phyloP scores from a whole-genome alignment of 2,329 filamentous ascomycete genomes.

The Pestalotiopsis sp. region DNA sequence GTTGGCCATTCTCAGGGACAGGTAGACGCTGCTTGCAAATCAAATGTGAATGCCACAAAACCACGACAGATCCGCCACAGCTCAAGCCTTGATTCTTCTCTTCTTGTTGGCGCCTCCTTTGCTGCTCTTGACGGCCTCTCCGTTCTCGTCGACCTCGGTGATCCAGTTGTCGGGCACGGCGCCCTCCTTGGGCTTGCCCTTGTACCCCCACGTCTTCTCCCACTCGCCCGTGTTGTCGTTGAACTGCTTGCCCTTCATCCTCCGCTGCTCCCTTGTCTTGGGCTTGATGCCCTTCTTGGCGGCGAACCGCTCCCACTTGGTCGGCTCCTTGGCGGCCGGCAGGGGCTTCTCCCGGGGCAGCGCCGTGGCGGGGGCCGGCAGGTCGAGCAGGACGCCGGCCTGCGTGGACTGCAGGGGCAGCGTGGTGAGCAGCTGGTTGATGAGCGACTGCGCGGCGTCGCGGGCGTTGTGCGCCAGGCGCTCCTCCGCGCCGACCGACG shows the following conservation, averaged over 20 bases:
- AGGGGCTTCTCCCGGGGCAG: conserved; percentile 92
- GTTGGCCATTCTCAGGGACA: background rate
- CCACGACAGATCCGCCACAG: background rate
- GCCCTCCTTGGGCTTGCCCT: conserved; percentile 82
- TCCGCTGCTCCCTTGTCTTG: conserved; percentile 76
- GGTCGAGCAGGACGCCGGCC: conserved; percentile 74
- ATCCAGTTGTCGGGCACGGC: conserved; percentile 75
- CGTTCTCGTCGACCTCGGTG: conserved; percentile 84
- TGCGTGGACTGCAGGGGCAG: conserved; percentile 74
- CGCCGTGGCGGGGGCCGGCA: conserved; percentile 69
- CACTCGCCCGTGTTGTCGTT: conserved; percentile 85
- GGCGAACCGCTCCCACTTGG: conserved; percentile 96
- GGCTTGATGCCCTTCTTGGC: conserved; percentile 95
- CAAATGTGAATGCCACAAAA: background rate
- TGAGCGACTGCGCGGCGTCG: conserved; percentile 84
- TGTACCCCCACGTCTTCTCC: conserved; percentile 94
- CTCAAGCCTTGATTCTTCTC: conserved; percentile 12
- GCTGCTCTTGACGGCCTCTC: conserved; percentile 48
- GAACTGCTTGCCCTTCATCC: conserved; percentile 73
- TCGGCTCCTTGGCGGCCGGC: conserved; percentile 77
- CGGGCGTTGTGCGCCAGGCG: conserved; percentile 75
- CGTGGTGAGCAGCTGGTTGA: conserved; percentile 92
- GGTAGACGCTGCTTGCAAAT: background rate
- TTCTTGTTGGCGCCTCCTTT: conserved; percentile 35
- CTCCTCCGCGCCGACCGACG: conserved; percentile 56